These are phyloP conservation scores for Perilla frutescens DNA, from an alignment of 257 asterid species.

Conservation along the genomic window DNA sequence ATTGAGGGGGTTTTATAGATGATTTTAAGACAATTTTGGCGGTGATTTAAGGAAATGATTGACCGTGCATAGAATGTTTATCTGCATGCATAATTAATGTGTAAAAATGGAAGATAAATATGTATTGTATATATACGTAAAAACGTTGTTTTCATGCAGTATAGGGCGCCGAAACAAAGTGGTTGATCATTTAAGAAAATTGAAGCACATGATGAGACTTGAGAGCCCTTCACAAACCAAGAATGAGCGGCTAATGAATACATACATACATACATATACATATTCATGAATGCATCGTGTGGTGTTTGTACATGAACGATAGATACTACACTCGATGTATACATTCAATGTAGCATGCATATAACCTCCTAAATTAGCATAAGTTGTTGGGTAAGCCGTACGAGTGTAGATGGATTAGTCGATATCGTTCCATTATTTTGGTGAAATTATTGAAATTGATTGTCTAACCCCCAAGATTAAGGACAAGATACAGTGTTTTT, in stretches of 20 bases:
- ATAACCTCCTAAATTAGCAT: background rate
- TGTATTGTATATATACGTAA: background rate
- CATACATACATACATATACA: background rate
- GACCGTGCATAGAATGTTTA: background rate
- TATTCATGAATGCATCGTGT: background rate
- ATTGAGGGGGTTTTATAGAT: constrained; percentile 30
- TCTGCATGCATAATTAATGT: background rate
- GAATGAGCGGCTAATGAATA: constrained; percentile 35
- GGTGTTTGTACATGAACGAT: background rate
- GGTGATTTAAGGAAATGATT: constrained; percentile 43
- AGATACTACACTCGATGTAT: no score
- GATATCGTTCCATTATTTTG: background rate
- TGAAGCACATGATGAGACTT: background rate
- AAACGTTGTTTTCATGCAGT: constrained; percentile 25
- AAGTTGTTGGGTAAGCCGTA: background rate
- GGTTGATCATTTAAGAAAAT: constrained; percentile 14
- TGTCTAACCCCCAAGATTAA: constrained; percentile 17
- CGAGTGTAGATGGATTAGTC: background rate
- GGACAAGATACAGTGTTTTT: background rate
- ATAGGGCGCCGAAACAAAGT: constrained; percentile 4
- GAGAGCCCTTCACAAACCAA: constrained; percentile 4
- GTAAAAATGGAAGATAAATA: background rate
- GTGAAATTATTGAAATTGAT: background rate
- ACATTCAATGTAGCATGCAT: no score
- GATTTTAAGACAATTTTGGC: constrained; percentile 42